These are phyloP conservation scores for Astrothelium subdiscretum DNA, from an alignment of 495 filamentous ascomycete genomes.

Conservation along the genomic window DNA sequence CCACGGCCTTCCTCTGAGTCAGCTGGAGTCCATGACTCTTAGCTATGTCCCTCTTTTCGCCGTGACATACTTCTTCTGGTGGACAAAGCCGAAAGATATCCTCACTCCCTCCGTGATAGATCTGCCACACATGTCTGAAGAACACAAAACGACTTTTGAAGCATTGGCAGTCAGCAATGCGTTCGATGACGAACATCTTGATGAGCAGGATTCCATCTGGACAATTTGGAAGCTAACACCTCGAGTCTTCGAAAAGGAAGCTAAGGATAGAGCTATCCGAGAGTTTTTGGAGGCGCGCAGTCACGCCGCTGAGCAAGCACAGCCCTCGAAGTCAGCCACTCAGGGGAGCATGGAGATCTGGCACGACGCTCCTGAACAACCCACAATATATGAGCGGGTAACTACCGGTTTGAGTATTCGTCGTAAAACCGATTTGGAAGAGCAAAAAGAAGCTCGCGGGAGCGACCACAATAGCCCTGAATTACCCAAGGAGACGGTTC, in stretches of 20 bases:
- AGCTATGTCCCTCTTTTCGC: constrained; percentile 27
- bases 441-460: not conserved
- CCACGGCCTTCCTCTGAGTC: constrained; percentile 24
- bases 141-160: constrained; percentile 22
- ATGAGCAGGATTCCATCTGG: constrained; percentile 17
- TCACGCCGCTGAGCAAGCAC: not conserved
- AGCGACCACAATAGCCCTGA: not conserved
- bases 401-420: not conserved
- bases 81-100: constrained; percentile 30
- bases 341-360: not conserved
- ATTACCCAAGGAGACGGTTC: constrained; percentile 12
- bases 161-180: constrained; percentile 15
- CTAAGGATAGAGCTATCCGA: constrained; percentile 11
- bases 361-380: not conserved
- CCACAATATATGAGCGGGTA: not conserved
- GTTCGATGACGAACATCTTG: constrained; percentile 25
- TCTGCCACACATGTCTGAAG: constrained; percentile 22
- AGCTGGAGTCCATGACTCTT: constrained; percentile 30
- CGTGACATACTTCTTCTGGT: constrained; percentile 32
- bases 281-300: not conserved
- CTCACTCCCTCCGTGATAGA: constrained; percentile 26
- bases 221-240: constrained; percentile 22
- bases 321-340: not conserved
- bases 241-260: constrained; percentile 24
- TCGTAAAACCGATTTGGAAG: not conserved